Conservation (phyloP, 495 filamentous ascomycete species). For the Penicillium robsamsonii region DNA sequence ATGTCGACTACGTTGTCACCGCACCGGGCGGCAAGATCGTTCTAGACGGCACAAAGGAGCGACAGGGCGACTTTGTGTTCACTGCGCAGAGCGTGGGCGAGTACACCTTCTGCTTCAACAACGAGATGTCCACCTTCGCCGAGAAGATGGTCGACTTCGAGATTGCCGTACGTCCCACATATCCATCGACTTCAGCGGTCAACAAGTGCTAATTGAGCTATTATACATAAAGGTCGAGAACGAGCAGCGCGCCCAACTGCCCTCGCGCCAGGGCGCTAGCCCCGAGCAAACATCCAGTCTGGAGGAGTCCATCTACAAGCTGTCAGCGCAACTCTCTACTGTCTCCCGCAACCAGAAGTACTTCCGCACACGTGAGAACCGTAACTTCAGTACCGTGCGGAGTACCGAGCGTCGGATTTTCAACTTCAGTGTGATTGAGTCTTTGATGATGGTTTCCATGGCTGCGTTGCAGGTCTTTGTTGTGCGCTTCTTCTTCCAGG, state of each 20-base stretch:
- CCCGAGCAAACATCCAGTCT: conserved; percentile 89
- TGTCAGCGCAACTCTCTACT: conserved; percentile 91
- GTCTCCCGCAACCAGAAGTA: conserved; percentile 98
- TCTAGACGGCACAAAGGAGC: conserved; percentile 84
- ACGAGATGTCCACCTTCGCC: conserved; percentile 95
- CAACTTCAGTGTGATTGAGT: conserved; percentile 95
- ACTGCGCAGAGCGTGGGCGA: conserved; percentile 91
- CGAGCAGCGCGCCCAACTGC: conserved; percentile 76
- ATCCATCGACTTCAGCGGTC: neutral
- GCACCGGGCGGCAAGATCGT: conserved; percentile 82
- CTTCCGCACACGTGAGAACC: conserved; percentile 97
- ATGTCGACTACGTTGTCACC: conserved; percentile 86
- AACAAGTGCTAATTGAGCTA: conserved; percentile 9
- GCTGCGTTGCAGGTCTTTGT: conserved; percentile 96
- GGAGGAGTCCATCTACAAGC: conserved; percentile 94
- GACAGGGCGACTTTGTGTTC: conserved; percentile 98
- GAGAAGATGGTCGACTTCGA: conserved; percentile 99
- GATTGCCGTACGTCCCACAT: conserved; percentile 69
- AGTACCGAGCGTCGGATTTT: conserved; percentile 95
- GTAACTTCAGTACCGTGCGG: conserved; percentile 96
- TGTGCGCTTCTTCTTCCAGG: conserved; percentile 98
- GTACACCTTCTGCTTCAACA: conserved; percentile 97
- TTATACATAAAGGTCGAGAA: conserved; percentile 69
- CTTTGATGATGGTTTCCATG: conserved; percentile 91
- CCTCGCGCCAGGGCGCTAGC: conserved; percentile 84